phyloP scores from a whole-genome alignment of 345 rosid species.

The Camelina neglecta region DNA sequence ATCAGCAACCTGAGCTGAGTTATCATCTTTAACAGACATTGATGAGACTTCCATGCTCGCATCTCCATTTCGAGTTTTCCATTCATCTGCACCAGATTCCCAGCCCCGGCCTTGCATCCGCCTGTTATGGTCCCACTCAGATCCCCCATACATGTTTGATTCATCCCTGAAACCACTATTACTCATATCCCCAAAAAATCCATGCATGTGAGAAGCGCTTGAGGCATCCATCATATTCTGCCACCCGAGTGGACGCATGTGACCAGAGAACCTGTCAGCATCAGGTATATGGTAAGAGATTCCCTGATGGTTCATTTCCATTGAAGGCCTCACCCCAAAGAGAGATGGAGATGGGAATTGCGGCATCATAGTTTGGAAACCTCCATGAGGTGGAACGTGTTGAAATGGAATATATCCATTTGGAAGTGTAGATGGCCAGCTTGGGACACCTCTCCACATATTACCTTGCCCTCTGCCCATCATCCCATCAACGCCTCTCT shows the following conservation, averaged over 20 bases:
- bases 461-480: constrained; percentile 85
- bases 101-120: constrained; percentile 74
- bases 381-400: constrained; percentile 85
- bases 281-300: constrained; percentile 80
- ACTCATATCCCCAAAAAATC: constrained; percentile 76
- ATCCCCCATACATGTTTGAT: constrained; percentile 64
- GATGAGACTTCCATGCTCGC: constrained; percentile 57
- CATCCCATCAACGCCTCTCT: constrained; percentile 66
- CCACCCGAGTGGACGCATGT: constrained; percentile 93
- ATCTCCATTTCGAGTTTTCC: constrained; percentile 88
- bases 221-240: constrained; percentile 88
- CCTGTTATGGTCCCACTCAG: constrained; percentile 91
- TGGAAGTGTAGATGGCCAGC: constrained; percentile 79
- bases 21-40: constrained; percentile 64
- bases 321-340: constrained; percentile 79
- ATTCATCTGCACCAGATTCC: constrained; percentile 72
- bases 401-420: constrained; percentile 91
- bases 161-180: constrained; percentile 82
- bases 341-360: constrained; percentile 77
- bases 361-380: constrained; percentile 74
- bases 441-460: constrained; percentile 87
- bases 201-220: constrained; percentile 81
- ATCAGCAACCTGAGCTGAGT: constrained; percentile 52
- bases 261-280: constrained; percentile 80
- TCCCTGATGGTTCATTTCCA: constrained; percentile 81